A percentile compares a stretch with the other conserved stretches of the same genome.
These are phyloP conservation scores for Hypoxylon sp. DNA, from an alignment of 2,329 filamentous ascomycete genomes.

Conservation along the genomic window DNA sequence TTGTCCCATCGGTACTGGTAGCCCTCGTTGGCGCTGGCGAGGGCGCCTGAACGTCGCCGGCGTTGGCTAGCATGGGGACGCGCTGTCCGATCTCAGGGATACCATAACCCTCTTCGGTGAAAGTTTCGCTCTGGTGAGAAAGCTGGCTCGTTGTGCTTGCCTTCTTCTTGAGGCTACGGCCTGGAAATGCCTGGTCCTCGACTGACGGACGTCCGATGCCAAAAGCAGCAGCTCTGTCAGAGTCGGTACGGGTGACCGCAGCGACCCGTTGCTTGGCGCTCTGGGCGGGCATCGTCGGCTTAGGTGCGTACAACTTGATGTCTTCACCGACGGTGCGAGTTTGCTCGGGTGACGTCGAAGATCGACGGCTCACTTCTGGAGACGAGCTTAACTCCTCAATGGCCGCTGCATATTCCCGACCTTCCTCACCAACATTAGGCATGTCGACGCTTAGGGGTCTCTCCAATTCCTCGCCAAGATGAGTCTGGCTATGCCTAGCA, in stretches of 20 bases:
- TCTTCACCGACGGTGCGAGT: constrained; percentile 83
- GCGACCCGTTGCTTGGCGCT: constrained; percentile 87
- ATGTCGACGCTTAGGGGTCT: constrained; percentile 83
- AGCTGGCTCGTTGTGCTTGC: constrained; percentile 66
- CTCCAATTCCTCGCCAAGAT: constrained; percentile 59
- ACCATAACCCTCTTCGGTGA: constrained; percentile 80
- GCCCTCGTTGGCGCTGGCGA: constrained; percentile 74
- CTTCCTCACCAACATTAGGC: constrained; percentile 89
- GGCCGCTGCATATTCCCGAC: constrained; percentile 81
- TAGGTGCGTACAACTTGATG: constrained; percentile 88
- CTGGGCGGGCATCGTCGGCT: constrained; percentile 82
- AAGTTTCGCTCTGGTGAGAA: constrained; percentile 61
- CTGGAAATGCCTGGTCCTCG: constrained; percentile 62
- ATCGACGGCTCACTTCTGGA: constrained; percentile 53
- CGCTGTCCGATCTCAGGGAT: constrained; percentile 93
- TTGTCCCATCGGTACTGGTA: constrained; percentile 52
- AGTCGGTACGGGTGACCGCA: constrained; percentile 89
- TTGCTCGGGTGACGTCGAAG: constrained; percentile 70
- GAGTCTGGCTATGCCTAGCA: constrained; percentile 52
- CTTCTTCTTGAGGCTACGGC: constrained; percentile 70
- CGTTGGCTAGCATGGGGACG: constrained; percentile 92
- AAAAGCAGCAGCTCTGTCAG: constrained; percentile 84
- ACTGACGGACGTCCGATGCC: constrained; percentile 79
- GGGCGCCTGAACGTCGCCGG: constrained; percentile 95
- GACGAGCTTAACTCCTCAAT: constrained; percentile 60